Conservation (phyloP, 805 yeast genomes). For the Saccharomycopsis javanensis region DNA sequence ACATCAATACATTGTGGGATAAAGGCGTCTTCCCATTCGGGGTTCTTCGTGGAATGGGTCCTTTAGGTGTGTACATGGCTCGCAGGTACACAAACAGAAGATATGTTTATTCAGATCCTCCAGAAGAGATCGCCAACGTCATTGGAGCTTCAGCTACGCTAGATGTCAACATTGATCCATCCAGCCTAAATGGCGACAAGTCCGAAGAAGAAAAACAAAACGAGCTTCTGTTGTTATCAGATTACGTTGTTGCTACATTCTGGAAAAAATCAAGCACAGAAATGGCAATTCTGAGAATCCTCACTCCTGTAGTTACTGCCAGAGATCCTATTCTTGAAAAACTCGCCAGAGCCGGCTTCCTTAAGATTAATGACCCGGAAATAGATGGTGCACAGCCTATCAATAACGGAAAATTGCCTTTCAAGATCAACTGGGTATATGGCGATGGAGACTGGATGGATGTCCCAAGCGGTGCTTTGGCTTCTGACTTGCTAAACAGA, state of each 20-base stretch:
- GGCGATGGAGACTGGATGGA: slow-evolving; percentile 76
- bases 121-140: slow-evolving; percentile 7
- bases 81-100: slow-evolving; percentile 25
- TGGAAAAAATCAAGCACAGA: slow-evolving; percentile 25
- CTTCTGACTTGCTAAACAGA: slow-evolving; percentile 11
- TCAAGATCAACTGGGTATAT: slow-evolving; percentile 39
- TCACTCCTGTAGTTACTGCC: slow-evolving; percentile 49
- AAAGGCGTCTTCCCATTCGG: slow-evolving; percentile 25
- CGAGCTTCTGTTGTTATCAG: slow-evolving; percentile 26
- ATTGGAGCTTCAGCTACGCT: slow-evolving; percentile 18
- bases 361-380: neutral
- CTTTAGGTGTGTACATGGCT: slow-evolving; percentile 27
- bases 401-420: slow-evolving; percentile 2
- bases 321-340: slow-evolving; percentile 59
- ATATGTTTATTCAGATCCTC: slow-evolving; percentile 11
- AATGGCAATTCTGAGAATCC: slow-evolving; percentile 11
- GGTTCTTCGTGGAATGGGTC: slow-evolving; percentile 24
- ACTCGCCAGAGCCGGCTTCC: slow-evolving; percentile 24
- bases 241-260: slow-evolving; percentile 27
- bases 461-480: slow-evolving; percentile 37
- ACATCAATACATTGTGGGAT: slow-evolving; percentile 33
- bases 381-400: neutral
- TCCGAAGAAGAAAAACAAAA: slow-evolving; percentile 11
- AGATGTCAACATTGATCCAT: neutral
- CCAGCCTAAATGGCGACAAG: slow-evolving; percentile 17